Base-by-base conservation (phyloP, 1,284 basidiomycete species). In the Moesziomyces parantarcticus region DNA sequence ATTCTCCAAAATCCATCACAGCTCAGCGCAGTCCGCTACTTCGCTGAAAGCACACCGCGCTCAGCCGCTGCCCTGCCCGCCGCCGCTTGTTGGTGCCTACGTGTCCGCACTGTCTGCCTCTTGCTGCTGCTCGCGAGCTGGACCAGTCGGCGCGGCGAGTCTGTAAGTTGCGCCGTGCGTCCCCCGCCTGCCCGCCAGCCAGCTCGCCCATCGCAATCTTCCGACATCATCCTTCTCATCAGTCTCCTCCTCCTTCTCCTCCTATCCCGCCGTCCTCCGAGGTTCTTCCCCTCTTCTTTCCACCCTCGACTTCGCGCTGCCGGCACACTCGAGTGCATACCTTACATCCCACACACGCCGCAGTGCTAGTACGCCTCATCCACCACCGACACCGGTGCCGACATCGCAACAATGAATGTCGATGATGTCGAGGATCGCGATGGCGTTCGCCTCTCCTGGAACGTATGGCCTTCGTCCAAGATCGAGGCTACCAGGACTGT, bases 401-500 rank as follows among this genome's bases (percentile, higher is more conserved):
- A 41, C 14, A 50, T 22, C 48, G 14, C 45, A 47, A 62, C 36
- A 36, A 75, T 75, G 72, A 75, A 83, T 61, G 81, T 83, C 50
- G 82, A 84, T 76, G 82, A 83, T 71, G 83, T 84, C 65, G 83
- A 84, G 67, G 83, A 84, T 66, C 78, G 83, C 61, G 83, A 84
- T 75, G 83, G 83, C 58, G 78, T 84, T 47, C 78, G 83, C 34
- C 82, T 85, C 79, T 96, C 94, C 60, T 98, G 96, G 96, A 99
- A 99, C 85, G 93, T 95, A 61, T 99, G 95, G 94, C 94, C 96
- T 1, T 95, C 94, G 42, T 94, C 93, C 71, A 90, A 95, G 78
- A 93, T 98, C 86, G 97, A 99, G 86, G 93, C 95, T 10, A 98
- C 95, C 44, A 89, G 97, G 77, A 99, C 94, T 13, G 97, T 99